Evolutionary conservation across 352 stramenopile species (phyloP).

Genomic region (Elongisporangium senticosum): DNA sequence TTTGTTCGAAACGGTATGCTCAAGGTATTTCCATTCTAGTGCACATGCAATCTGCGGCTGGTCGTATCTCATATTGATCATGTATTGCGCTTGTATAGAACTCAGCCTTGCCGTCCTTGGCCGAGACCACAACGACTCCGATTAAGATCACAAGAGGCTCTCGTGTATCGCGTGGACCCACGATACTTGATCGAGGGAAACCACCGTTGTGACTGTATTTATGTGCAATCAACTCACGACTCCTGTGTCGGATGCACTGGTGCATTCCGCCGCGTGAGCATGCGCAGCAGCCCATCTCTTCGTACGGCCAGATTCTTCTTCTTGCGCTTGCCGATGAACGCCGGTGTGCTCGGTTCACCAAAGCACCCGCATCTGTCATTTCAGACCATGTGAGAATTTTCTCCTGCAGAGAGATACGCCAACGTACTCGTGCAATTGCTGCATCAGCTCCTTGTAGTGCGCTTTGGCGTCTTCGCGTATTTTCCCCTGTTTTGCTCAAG

Average conservation of each 20-base stretch:
- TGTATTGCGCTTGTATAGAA: background rate
- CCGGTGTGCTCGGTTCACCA: slow-evolving; percentile 32
- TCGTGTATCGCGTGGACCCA: background rate
- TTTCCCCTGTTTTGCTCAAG: slow-evolving; percentile 32
- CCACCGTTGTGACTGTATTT: background rate
- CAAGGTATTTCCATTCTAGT: slow-evolving; percentile 22
- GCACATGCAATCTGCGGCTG: slow-evolving; percentile 1
- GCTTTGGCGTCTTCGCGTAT: slow-evolving; percentile 22
- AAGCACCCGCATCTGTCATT: slow-evolving; percentile 42
- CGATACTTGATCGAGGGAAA: background rate
- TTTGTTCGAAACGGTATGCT: slow-evolving; percentile 33
- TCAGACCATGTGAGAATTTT: no score
- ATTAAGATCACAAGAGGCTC: slow-evolving; percentile 1
- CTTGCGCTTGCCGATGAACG: slow-evolving; percentile 35
- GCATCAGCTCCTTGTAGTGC: slow-evolving; percentile 32
- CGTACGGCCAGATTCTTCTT: slow-evolving; percentile 13
- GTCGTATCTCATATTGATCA: background rate
- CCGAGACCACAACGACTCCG: background rate
- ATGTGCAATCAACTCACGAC: slow-evolving; percentile 1
- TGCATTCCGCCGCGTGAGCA: slow-evolving; percentile 32
- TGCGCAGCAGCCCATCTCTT: slow-evolving; percentile 21
- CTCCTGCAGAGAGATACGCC: no score
- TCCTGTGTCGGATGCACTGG: slow-evolving; percentile 37
- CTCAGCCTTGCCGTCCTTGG: background rate
- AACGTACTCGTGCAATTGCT: slow-evolving; percentile 38